Base-by-base conservation (phyloP, 495 filamentous ascomycete species). In the Penicillium psychrofluorescens region DNA sequence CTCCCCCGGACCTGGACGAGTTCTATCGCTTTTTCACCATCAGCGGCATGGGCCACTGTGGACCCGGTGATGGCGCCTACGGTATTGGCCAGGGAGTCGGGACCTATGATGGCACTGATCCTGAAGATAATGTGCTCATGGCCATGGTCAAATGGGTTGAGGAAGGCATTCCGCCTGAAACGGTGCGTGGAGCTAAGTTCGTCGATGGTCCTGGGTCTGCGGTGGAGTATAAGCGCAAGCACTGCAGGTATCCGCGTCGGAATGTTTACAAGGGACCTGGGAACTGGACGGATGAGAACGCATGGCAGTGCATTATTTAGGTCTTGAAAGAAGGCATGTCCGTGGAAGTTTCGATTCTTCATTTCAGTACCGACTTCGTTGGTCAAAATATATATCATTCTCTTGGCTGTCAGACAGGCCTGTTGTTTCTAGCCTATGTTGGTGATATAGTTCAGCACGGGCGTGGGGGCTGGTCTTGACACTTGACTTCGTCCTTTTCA, bases 81-180 rank as follows among this genome's bases (percentile, higher is more conserved):
- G 65, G 66, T 13, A 73, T 82, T 43, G 76, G 78, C 0, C 73
- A 80, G 51, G 61, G 55, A 2, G 45, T 51, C 1, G 27, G 13
- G 3, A 58, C 60, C 0, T 61, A 62, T 11, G 58, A 52, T 16
- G 58, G 60, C 1, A 55, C 34, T 9, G 49, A 67, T 10, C 66
- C 63, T 0, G 53, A 63, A 35, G 50, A 62, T 28, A 75, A 76
- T 48, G 70, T 77, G 1, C 63, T 80, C 9, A 71, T 71, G 50
- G 73, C 77, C 4, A 62, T 85, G 54, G 74, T 82, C 8, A 53
- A 59, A 11, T 84, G 79, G 81, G 78, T 83, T 1, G 81, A 85
- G 56, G 59, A 78, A 1, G 77, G 71, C 0, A 58, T 65, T 13
- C 68, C 76, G 6, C 79, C 79, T 0, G 76, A 78, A 22, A 69